phyloP scores from a whole-genome alignment of 768 basidiomycete genomes.

The Mycena haematopus region DNA sequence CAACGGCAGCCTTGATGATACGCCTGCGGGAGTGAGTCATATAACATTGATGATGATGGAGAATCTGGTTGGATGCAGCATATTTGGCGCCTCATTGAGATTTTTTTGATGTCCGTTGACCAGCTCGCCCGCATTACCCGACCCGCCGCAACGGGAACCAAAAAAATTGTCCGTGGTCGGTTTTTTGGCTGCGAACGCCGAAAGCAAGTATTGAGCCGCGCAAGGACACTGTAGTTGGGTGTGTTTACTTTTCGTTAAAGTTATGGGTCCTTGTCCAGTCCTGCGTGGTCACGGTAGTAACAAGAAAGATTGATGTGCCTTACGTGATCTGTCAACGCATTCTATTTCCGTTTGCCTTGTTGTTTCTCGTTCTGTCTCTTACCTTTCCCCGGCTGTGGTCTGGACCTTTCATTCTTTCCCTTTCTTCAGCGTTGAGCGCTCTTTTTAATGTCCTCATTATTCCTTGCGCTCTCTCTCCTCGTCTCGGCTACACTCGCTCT shows the following conservation, averaged over 20 bases:
- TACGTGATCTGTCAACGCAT: not conserved
- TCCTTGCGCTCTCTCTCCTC: constrained; percentile 28
- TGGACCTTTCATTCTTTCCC: constrained; percentile 29
- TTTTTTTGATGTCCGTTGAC: constrained; percentile 5
- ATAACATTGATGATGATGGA: not conserved
- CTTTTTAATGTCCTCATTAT: constrained; percentile 30
- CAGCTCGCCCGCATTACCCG: not conserved
- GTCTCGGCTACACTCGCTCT: constrained; percentile 28
- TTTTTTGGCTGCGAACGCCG: not conserved
- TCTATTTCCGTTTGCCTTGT: not conserved
- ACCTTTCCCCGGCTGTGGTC: constrained; percentile 18
- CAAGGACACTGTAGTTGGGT: no score
- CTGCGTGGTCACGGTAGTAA: not conserved
- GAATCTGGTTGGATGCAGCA: not conserved
- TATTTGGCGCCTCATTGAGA: constrained; percentile 5
- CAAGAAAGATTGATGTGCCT: not conserved
- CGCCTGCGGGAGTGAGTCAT: not conserved
- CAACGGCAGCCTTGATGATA: no score
- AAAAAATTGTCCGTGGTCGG: not conserved
- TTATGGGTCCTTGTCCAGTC: constrained; percentile 14
- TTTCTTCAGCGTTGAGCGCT: constrained; percentile 38
- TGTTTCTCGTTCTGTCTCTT: constrained; percentile 16
- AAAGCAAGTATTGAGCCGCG: no score
- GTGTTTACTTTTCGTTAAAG: no score
- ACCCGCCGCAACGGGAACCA: not conserved